Base-by-base conservation (phyloP, 2,329 filamentous ascomycete species). In the Pyricularia pennisetigena region DNA sequence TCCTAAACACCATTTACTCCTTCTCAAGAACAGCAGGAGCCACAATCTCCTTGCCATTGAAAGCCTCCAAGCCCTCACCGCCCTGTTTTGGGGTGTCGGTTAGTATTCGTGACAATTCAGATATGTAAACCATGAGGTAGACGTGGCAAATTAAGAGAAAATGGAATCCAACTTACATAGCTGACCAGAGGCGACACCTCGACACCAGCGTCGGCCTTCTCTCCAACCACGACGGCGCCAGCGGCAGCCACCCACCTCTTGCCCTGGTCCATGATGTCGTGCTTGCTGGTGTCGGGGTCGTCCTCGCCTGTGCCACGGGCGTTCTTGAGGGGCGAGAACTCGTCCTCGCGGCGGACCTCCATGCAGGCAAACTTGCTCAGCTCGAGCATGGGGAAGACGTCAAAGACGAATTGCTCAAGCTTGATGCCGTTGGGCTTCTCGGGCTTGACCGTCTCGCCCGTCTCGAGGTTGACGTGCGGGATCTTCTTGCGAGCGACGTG, bases 401-500 rank as follows among this genome's bases (percentile, higher is more conserved):
- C 95, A 77, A 99, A 99, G 70, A 99, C 94, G 75, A 98, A 99
- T 80, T 98, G 95, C 85, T 99, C 95, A 57, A 99, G 87, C 85
- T 99, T 99, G 86, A 99, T 94, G 73, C 95, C 95, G 76, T 99
- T 99, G 72, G 95, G 93, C 82, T 93, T 95, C 78, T 93, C 89
- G 3, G 94, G 93, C 85, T 97, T 97, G 79, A 97, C 83, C 0
- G 87, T 87, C 78, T 92, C 89, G 71, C 93, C 94, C 35, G 85
- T 90, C 76, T 90, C 83, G 16, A 89, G 85, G 77, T 97, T 88
- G 72, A 92, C 86, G 77, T 87, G 90, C 12, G 94, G 94, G 71
- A 99, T 99, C 91, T 99, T 99, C 90, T 99, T 99, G 79, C 91
- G 89, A 63, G 95, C 95, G 71, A 99, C 89, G 83, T 99, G 95